These are phyloP conservation scores for Tolypocladium amazonense DNA, from an alignment of 2,329 filamentous ascomycete genomes.

Conservation along the genomic window DNA sequence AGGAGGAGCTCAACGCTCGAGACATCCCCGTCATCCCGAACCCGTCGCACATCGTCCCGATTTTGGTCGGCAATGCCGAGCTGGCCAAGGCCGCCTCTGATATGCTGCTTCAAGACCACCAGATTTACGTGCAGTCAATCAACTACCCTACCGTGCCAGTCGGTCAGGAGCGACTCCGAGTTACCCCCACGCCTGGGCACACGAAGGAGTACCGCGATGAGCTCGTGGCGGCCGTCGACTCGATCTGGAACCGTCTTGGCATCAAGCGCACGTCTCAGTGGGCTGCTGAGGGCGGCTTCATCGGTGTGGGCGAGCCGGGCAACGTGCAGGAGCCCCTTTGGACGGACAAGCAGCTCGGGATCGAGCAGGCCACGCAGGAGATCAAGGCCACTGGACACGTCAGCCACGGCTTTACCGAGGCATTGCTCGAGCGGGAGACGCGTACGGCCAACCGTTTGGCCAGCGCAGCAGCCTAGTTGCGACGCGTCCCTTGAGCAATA, in stretches of 20 bases:
- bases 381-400: conserved; percentile 37
- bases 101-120: conserved; percentile 78
- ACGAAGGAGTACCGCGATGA: conserved; percentile 75
- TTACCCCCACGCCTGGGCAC: conserved; percentile 93
- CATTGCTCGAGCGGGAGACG: conserved; percentile 46
- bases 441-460: conserved; percentile 18
- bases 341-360: conserved; percentile 79
- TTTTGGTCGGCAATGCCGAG: conserved; percentile 89
- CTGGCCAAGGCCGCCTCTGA: conserved; percentile 87
- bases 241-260: conserved; percentile 77
- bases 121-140: conserved; percentile 96
- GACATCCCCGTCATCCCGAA: conserved; percentile 97
- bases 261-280: conserved; percentile 93
- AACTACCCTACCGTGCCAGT: conserved; percentile 98
- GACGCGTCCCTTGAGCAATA: neutral
- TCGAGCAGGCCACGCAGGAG: conserved; percentile 55
- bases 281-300: conserved; percentile 84
- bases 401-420: conserved; percentile 39
- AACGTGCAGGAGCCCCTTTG: conserved; percentile 65
- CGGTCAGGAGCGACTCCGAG: conserved; percentile 91
- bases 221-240: conserved; percentile 72
- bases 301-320: conserved; percentile 74
- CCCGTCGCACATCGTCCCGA: conserved; percentile 89
- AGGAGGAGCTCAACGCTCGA: conserved; percentile 64
- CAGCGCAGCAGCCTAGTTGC: conserved; percentile 13